Conservation (phyloP, 2,329 filamentous ascomycete genomes). For the Rhynchosporium secalis region DNA sequence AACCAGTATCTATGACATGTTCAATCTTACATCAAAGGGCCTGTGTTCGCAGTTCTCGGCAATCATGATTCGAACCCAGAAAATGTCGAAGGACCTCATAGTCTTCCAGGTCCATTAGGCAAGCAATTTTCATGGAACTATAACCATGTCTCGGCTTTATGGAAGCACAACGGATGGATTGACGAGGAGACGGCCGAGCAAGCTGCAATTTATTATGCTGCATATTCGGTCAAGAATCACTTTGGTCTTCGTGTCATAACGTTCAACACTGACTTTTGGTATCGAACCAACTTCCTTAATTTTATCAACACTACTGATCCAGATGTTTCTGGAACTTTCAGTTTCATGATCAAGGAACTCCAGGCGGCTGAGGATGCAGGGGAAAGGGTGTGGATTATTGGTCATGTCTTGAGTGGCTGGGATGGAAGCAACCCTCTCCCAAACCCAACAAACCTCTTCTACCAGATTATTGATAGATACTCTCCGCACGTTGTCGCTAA, state of each 20-base stretch:
- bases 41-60: conserved; percentile 56
- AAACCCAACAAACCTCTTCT: conserved; percentile 55
- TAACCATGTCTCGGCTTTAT: conserved; percentile 54
- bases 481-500: conserved; percentile 55
- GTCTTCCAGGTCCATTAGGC: conserved; percentile 52
- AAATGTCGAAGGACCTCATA: conserved; percentile 54
- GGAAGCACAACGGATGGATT: conserved; percentile 58
- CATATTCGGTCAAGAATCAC: conserved; percentile 55
- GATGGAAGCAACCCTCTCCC: conserved; percentile 54
- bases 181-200: conserved; percentile 46
- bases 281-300: conserved; percentile 48
- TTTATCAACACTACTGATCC: conserved; percentile 54
- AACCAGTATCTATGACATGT: conserved; percentile 52
- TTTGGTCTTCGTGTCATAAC: conserved; percentile 53
- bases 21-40: conserved; percentile 55
- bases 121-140: conserved; percentile 60
- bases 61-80: conserved; percentile 59
- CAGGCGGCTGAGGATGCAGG: conserved; percentile 52
- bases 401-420: conserved; percentile 56
- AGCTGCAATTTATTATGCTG: conserved; percentile 55
- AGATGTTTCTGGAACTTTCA: conserved; percentile 50
- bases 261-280: conserved; percentile 54
- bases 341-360: conserved; percentile 52
- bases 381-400: conserved; percentile 56
- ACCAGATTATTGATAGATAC: conserved; percentile 55